These are phyloP conservation scores for Penicillium sp. DNA, from an alignment of 2,329 filamentous ascomycete species.

Conservation along the genomic window DNA sequence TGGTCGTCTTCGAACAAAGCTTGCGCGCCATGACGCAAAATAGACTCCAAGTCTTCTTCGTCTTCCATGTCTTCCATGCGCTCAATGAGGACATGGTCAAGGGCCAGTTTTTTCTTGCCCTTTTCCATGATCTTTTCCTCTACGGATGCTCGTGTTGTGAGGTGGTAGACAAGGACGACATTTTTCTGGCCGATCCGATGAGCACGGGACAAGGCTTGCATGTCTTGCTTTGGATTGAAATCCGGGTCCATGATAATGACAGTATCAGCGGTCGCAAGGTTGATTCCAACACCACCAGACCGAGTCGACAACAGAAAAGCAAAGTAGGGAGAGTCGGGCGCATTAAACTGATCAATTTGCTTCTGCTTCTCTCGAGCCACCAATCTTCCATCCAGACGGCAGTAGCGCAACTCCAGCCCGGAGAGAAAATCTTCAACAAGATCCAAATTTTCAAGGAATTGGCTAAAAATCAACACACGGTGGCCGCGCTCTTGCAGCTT, in stretches of 20 bases:
- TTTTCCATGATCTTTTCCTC: constrained; percentile 98
- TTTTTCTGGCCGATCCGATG: constrained; percentile 96
- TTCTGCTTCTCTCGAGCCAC: constrained; percentile 86
- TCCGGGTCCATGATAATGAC: constrained; percentile 97
- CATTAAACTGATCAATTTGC: constrained; percentile 91
- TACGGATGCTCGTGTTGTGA: constrained; percentile 83
- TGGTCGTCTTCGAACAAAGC: constrained; percentile 79
- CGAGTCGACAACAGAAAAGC: constrained; percentile 91
- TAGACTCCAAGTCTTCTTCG: constrained; percentile 78
- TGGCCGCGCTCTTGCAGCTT: constrained; percentile 84
- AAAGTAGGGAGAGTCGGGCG: constrained; percentile 76
- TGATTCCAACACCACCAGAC: constrained; percentile 95
- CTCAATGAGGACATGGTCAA: constrained; percentile 94
- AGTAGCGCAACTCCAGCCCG: constrained; percentile 69
- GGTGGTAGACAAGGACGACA: constrained; percentile 91
- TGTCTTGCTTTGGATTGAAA: constrained; percentile 97
- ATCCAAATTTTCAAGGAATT: constrained; percentile 83
- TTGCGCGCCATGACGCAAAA: constrained; percentile 82
- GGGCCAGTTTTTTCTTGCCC: constrained; percentile 90
- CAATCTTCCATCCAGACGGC: constrained; percentile 83
- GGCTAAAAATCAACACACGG: constrained; percentile 91
- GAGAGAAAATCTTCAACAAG: constrained; percentile 90
- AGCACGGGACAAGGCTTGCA: constrained; percentile 90
- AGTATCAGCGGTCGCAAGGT: constrained; percentile 92
- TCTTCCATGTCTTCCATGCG: constrained; percentile 84